Percentiles rank a stretch among this genome's conserved stretches.
Evolutionary conservation across 106 monocot genomes (phyloP).

Genomic region (Dendrobium chrysotoxum): DNA sequence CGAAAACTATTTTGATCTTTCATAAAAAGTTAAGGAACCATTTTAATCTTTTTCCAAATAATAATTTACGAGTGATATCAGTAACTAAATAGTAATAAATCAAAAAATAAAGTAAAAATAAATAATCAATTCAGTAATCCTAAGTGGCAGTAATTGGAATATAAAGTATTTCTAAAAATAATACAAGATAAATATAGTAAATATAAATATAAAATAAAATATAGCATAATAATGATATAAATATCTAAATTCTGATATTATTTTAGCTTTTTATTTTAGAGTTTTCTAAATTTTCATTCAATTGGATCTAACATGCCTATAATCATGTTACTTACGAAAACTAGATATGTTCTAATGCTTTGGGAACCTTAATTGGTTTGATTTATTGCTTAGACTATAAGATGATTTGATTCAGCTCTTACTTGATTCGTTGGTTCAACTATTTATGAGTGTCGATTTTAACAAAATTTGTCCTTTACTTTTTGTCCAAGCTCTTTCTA

Average conservation of each 20-base stretch:
- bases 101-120: neutral
- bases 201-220: neutral
- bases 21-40: too few species aligned
- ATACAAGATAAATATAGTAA: neutral
- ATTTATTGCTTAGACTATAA: too few species aligned
- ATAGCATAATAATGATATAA: neutral
- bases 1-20: too few species aligned
- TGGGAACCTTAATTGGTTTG: neutral
- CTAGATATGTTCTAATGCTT: neutral
- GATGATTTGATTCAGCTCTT: neutral
- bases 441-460: neutral
- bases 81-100: neutral
- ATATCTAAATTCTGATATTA: neutral
- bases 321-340: neutral
- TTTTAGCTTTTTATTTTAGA: neutral
- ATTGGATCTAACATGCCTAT: neutral
- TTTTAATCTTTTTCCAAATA: neutral
- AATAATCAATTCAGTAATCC: neutral
- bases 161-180: neutral
- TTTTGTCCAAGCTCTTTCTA: neutral
- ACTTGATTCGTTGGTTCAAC: neutral
- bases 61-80: too few species aligned
- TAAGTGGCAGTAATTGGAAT: neutral
- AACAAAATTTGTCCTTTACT: neutral
- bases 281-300: neutral